Base-by-base conservation (phyloP, 495 filamentous ascomycete species). In the Annulohypoxylon bovei region DNA sequence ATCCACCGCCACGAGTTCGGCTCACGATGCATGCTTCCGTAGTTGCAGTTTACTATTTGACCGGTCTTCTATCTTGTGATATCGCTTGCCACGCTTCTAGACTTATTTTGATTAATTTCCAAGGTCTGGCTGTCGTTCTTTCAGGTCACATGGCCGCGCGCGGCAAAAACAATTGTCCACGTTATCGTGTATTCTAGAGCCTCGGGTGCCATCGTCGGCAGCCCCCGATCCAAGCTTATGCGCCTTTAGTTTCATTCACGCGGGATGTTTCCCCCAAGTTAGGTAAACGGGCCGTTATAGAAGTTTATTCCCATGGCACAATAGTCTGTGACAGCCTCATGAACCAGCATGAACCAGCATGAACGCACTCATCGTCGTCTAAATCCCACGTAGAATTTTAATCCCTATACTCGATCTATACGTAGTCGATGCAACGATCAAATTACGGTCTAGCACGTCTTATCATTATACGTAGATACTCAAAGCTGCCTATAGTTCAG, bases 91-190 rank as follows among this genome's bases (percentile, higher is more conserved):
- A 64, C 69, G 28, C n/a, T 47, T 47, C 49, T 27, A 23, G 18
- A 42, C 53, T 32, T 59, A 30, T 14, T 63, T 25, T 23, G 28
- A 57, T 47, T 35, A 57, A 44, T 12, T 32, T 59, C 23, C 22
- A 32, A 39, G 52, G 3, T 50, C 46, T 1, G 49, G 54, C 14
- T 11, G 9, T 35, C 9, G 14, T 35, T 40, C 33, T 52, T 18
- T 39, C 2, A 37, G 39, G 27, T 72, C 68, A 67, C 58, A 67
- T 67, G 63, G 40, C 44, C 44, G 56, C 49, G 37, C 44, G 57
- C 3, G 18, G n/a, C 23, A 7, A 53, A 22, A 30, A 16, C 12
- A 44, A 44, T 54, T 40, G 4, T 32, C 18, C 4, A 39, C 5
- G 27, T 25, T 39, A 39, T 37, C 20, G 12, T 14, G 18, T 25